Evolutionary conservation across 1,284 basidiomycete species (phyloP).

Genomic region (Earliella scabrosa): DNA sequence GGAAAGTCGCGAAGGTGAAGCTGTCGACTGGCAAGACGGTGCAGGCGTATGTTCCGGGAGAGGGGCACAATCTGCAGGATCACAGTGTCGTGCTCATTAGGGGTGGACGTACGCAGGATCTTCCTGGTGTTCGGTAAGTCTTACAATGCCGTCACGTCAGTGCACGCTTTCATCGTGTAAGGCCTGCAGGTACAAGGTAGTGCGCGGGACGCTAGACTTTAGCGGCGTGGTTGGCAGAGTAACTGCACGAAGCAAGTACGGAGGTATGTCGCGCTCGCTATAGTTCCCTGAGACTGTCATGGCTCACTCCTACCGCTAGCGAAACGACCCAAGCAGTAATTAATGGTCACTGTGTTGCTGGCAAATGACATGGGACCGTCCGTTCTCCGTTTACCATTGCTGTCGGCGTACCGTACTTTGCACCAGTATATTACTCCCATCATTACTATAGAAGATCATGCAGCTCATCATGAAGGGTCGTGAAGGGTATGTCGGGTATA

Average conservation of each 20-base stretch:
- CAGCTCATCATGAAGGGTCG: not conserved
- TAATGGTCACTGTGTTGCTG: not conserved
- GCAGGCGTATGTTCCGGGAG: conserved; percentile 96
- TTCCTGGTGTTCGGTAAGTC: conserved; percentile 92
- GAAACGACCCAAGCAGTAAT: conserved; percentile 23
- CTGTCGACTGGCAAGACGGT: conserved; percentile 89
- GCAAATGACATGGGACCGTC: not conserved
- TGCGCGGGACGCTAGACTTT: conserved; percentile 93
- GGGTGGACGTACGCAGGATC: conserved; percentile 96
- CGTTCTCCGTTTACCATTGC: conserved; percentile 5
- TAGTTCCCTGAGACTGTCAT: no score
- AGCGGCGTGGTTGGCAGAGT: conserved; percentile 88
- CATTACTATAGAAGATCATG: not conserved
- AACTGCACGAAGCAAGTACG: conserved; percentile 90
- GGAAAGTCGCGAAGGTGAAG: conserved; percentile 96
- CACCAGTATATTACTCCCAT: conserved; percentile 8
- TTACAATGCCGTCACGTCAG: not conserved
- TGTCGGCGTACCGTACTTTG: conserved; percentile 20
- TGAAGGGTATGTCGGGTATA: conserved; percentile 13
- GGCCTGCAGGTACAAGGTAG: conserved; percentile 86
- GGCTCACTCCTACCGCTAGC: not conserved
- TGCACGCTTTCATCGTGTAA: not conserved
- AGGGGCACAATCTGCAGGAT: conserved; percentile 98
- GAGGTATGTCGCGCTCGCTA: conserved; percentile 60
- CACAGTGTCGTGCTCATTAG: conserved; percentile 94